Conservation (phyloP, 257 asterid species). For the Craterostigma plantagineum region DNA sequence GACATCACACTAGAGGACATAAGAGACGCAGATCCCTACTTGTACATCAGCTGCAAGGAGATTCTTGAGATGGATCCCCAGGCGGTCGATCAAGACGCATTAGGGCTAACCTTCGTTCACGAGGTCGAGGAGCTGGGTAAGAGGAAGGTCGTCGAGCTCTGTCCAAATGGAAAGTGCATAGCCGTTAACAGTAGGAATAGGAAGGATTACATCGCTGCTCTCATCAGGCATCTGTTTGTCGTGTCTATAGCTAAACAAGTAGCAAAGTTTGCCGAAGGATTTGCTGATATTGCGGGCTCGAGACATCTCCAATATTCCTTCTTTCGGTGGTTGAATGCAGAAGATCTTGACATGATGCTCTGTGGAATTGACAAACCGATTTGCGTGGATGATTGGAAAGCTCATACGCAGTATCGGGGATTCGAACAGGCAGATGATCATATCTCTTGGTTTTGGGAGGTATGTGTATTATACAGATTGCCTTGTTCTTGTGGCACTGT, state of each 20-base stretch:
- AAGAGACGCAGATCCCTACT: slow-evolving; percentile 69
- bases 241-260: slow-evolving; percentile 55
- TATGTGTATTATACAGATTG: no score
- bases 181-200: slow-evolving; percentile 66
- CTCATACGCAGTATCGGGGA: slow-evolving; percentile 73
- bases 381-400: slow-evolving; percentile 87
- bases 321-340: slow-evolving; percentile 51
- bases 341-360: slow-evolving; percentile 76
- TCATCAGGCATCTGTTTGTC: slow-evolving; percentile 62
- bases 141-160: slow-evolving; percentile 61
- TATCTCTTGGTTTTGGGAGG: slow-evolving; percentile 98
- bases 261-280: slow-evolving; percentile 48
- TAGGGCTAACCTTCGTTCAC: slow-evolving; percentile 38
- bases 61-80: slow-evolving; percentile 79
- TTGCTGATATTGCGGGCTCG: slow-evolving; percentile 39
- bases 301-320: slow-evolving; percentile 28
- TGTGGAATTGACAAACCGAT: slow-evolving; percentile 65
- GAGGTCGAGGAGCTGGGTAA: slow-evolving; percentile 79
- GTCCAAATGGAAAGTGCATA: slow-evolving; percentile 44
- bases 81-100: no score
- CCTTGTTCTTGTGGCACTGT: no score
- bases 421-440: slow-evolving; percentile 57
- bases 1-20: slow-evolving; percentile 57
- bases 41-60: slow-evolving; percentile 83
- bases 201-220: slow-evolving; percentile 51